These are phyloP conservation scores for Talaromyces nanjingensis DNA, from an alignment of 495 filamentous ascomycete species.

Conservation along the genomic window DNA sequence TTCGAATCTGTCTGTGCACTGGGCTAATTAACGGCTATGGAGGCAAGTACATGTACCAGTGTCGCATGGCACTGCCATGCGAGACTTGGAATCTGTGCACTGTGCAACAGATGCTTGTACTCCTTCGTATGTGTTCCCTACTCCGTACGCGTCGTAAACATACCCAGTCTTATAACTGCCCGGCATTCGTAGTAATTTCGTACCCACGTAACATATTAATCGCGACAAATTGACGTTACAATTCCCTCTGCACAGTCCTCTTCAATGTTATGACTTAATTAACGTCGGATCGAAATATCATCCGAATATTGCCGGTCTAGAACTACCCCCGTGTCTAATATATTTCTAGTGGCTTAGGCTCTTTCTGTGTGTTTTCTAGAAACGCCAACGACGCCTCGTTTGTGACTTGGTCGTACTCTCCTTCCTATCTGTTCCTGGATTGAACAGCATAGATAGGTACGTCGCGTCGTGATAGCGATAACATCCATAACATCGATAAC, in stretches of 20 bases:
- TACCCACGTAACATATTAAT: not conserved
- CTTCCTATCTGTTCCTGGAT: not conserved
- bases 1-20: not conserved
- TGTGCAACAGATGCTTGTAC: not conserved
- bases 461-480: not conserved
- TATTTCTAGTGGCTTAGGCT: not conserved
- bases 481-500: not conserved
- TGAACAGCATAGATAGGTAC: not conserved
- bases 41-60: not conserved
- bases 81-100: not conserved
- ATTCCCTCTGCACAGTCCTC: not conserved
- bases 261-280: not conserved
- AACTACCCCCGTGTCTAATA: not conserved
- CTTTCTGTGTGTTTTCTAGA: not conserved
- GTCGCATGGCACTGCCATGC: not conserved
- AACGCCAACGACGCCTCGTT: not conserved
- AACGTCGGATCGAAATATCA: not conserved
- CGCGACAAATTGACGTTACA: not conserved
- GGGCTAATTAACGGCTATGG: too few relatives aligned
- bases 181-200: not conserved
- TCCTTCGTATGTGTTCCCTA: too few relatives aligned
- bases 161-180: too few relatives aligned
- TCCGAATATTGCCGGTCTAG: not conserved
- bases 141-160: not conserved
- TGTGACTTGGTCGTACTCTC: not conserved